Evolutionary conservation across 352 stramenopile genomes (phyloP), one percentile per base, ranked within the genome.

Genomic region (Phytopythium oedochilum): DNA sequence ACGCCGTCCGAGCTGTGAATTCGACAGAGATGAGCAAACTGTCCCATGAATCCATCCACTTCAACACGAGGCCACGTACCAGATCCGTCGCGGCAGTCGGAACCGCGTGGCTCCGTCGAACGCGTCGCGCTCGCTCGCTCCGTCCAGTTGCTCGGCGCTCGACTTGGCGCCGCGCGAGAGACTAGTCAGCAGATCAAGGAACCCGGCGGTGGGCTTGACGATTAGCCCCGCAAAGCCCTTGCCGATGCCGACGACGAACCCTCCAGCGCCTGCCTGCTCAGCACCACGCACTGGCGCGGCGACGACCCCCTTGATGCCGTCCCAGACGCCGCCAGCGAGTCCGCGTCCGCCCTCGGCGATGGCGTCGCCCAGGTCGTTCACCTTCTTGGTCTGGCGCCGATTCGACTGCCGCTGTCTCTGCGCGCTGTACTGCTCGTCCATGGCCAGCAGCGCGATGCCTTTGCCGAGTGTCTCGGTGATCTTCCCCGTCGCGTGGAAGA

Each of bases 401-500:
- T 67, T 85, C n/a, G 80, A 90, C 20, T 83, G 73, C 9, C 84
- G 80, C 52, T 94, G 82, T 18, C 85, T 63, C 50, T 95, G 79
- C 2, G 88, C 71, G 40, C 91, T 94, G 68, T 95, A 96, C 60
- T 94, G 69, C 22, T 94, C 83, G 53, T 94, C 86, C 82, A 94
- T 93, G 6, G 85, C 83, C 39, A 95, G 60, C 61, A 93, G 63
- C 10, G 85, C 83, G 36, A 96, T 85, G 5, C 85, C 87, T 56
- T 94, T 94, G 9, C 86, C 87, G 32, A 96, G 71, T 7, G 87
- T 95, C 67, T 95, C 87, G 0, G 84, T 92, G 56, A 96, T 94
- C 60, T 94, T 93, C 8, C 83, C 86, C 1, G 84, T 94, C n/a
- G 87, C 92, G 63, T 96, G 86, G 68, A 96, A 94, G 36, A 96